Conservation (phyloP, 371 early-diverging fungal genomes). For the Rhizopus stolonifer region DNA sequence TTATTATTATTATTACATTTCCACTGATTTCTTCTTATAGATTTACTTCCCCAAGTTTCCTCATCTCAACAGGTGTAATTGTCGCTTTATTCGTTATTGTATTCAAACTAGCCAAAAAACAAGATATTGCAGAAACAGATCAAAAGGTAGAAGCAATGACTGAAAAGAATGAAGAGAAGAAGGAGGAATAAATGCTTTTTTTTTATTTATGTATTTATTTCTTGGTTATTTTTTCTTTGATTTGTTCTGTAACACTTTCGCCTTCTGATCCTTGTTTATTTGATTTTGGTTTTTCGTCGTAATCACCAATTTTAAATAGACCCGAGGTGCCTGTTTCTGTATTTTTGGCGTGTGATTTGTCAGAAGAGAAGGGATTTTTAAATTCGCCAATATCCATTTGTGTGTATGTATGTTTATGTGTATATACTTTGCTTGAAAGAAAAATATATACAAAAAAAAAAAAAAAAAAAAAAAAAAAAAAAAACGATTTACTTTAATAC, state of each 20-base stretch:
- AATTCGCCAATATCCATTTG: constrained; percentile 50
- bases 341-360: not conserved
- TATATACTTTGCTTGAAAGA: no score
- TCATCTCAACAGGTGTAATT: constrained; percentile 24
- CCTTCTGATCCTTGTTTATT: not conserved
- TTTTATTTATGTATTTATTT: constrained; percentile 7
- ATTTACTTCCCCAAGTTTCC: constrained; percentile 26
- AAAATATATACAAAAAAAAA: no score
- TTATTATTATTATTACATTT: not conserved
- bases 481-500: not conserved
- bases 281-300: constrained; percentile 23
- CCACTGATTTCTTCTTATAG: constrained; percentile 1
- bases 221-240: constrained; percentile 1
- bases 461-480: constrained; percentile 1
- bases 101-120: constrained; percentile 18
- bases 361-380: constrained; percentile 30
- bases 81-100: constrained; percentile 22
- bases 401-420: no score
- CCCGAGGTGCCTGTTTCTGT: constrained; percentile 16
- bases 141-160: constrained; percentile 1
- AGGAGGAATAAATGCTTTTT: not conserved
- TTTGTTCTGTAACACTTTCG: constrained; percentile 2
- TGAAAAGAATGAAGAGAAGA: constrained; percentile 14
- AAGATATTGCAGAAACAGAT: constrained; percentile 14
- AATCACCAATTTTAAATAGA: constrained; percentile 42